A percentile compares a stretch with the other conserved stretches of the same genome.
Conservation (phyloP, 1,284 basidiomycete species). For the Spongispora temasekensis region DNA sequence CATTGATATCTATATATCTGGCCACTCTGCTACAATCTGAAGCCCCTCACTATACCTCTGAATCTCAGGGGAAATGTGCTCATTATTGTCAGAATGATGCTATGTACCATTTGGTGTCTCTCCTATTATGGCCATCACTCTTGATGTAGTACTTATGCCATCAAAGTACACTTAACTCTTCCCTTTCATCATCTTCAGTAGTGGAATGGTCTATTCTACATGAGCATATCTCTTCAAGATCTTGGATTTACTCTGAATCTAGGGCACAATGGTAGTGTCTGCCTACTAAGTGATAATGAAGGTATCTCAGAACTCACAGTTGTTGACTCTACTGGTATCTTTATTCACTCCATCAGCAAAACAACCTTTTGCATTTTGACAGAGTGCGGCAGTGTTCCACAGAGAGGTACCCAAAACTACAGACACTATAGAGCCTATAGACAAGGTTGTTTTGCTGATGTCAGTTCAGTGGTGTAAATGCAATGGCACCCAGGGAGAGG, state of each 20-base stretch:
- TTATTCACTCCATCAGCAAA: conserved; percentile 6
- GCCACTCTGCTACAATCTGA: background rate
- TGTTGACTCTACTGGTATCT: conserved; percentile 10
- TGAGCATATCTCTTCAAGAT: background rate
- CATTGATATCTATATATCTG: background rate
- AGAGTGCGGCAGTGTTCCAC: no score
- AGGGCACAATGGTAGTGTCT: conserved; percentile 2
- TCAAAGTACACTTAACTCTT: background rate
- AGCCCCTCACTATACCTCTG: background rate
- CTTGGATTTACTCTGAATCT: conserved; percentile 7
- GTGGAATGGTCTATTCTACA: conserved; percentile 12
- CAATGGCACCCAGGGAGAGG: background rate
- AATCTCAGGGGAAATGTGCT: background rate
- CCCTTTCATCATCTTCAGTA: conserved; percentile 7
- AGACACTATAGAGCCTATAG: no score
- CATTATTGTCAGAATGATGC: background rate
- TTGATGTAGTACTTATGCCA: conserved; percentile 4
- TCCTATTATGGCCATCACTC: conserved; percentile 5
- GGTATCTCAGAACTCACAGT: background rate
- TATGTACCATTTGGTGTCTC: background rate
- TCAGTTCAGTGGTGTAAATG: conserved; percentile 16
- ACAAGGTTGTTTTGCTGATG: no score
- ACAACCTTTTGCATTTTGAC: no score
- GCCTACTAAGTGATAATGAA: conserved; percentile 1
- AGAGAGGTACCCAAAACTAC: no score